phyloP scores from a whole-genome alignment of 495 filamentous ascomycete genomes.

The Hypoxylon fuscum region DNA sequence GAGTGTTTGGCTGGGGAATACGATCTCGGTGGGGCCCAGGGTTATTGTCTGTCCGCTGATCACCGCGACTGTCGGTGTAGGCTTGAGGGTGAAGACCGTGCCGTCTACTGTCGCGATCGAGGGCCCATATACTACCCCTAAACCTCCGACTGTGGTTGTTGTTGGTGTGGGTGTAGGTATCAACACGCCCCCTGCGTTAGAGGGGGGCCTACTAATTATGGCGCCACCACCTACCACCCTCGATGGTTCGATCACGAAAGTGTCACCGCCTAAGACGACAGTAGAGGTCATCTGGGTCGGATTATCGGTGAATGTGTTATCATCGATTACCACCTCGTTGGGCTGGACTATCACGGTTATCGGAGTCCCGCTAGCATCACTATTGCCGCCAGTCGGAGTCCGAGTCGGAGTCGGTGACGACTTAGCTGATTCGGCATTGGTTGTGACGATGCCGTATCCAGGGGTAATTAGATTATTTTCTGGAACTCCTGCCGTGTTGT shows the following conservation, averaged over 20 bases:
- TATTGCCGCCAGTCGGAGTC: neutral
- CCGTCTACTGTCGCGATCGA: conserved; percentile 56
- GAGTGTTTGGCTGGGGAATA: conserved; percentile 48
- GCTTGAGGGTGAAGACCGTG: conserved; percentile 53
- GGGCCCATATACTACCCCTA: conserved; percentile 53
- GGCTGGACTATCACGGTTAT: conserved; percentile 52
- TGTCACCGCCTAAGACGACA: conserved; percentile 50
- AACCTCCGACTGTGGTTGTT: conserved; percentile 48
- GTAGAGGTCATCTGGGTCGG: conserved; percentile 46
- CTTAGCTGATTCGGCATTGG: conserved; percentile 24
- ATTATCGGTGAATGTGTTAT: conserved; percentile 51
- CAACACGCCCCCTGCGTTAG: conserved; percentile 25
- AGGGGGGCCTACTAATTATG: conserved; percentile 48
- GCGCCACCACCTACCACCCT: conserved; percentile 51
- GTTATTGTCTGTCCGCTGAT: conserved; percentile 57
- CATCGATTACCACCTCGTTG: conserved; percentile 53
- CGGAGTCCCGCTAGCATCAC: conserved; percentile 17
- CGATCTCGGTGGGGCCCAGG: conserved; percentile 55
- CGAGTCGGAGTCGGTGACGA: conserved; percentile 22
- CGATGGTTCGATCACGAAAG: conserved; percentile 56
- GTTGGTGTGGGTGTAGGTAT: conserved; percentile 42
- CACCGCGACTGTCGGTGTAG: conserved; percentile 45
- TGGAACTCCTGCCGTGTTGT: conserved; percentile 31
- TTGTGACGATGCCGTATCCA: conserved; percentile 41
- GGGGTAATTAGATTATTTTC: conserved; percentile 35